These are phyloP conservation scores for Zygotorulaspora florentina DNA, from an alignment of 805 yeast genomes.

Conservation along the genomic window DNA sequence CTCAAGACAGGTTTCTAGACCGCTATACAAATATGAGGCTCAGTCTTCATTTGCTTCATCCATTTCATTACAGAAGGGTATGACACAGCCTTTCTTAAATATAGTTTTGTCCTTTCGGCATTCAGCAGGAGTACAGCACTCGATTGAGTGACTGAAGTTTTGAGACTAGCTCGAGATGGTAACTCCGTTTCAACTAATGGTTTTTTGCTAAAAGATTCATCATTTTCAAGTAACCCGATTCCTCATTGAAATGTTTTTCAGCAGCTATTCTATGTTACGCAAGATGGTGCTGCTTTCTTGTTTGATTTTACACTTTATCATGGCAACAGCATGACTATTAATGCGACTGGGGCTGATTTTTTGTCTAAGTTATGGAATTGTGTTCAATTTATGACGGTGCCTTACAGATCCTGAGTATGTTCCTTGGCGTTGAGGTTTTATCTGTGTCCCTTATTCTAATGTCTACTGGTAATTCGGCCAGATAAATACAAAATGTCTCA, in stretches of 20 bases:
- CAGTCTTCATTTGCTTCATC: constrained; percentile 46
- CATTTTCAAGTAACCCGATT: constrained; percentile 46
- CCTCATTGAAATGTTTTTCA: constrained; percentile 44
- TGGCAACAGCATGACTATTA: constrained; percentile 38
- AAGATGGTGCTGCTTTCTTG: constrained; percentile 33
- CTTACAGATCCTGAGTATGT: constrained; percentile 55
- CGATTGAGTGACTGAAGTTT: constrained; percentile 25
- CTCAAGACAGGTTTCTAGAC: too few species aligned
- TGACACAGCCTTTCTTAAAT: constrained; percentile 40
- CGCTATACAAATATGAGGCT: constrained; percentile 43
- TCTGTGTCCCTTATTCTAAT: constrained; percentile 47
- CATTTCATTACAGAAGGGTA: constrained; percentile 49
- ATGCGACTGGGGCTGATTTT: constrained; percentile 42
- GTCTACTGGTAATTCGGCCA: constrained; percentile 57
- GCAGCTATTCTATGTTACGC: constrained; percentile 38
- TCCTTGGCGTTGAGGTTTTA: constrained; percentile 50
- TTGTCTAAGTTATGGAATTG: constrained; percentile 52
- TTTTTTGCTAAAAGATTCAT: constrained; percentile 40
- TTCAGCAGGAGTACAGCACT: constrained; percentile 42
- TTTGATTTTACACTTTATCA: constrained; percentile 46
- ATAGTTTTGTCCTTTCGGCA: constrained; percentile 45
- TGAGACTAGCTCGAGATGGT: constrained; percentile 42
- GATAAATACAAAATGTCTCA: constrained; percentile 49
- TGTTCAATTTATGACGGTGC: constrained; percentile 48
- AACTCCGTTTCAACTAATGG: constrained; percentile 33